These are phyloP conservation scores for Lasiosphaeria miniovina DNA, from an alignment of 495 filamentous ascomycete species.

Conservation along the genomic window DNA sequence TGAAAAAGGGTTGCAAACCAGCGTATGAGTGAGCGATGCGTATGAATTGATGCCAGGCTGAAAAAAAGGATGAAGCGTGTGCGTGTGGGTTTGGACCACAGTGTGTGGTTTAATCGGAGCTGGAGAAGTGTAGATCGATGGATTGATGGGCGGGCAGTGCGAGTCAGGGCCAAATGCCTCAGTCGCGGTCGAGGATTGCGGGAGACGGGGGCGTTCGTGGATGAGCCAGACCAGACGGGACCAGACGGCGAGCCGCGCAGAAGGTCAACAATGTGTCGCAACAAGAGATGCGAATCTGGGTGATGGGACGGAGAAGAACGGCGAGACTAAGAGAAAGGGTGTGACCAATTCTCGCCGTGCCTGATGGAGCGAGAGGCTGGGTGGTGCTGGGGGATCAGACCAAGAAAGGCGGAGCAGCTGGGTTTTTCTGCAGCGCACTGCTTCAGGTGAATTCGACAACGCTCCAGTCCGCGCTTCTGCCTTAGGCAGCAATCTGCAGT, in stretches of 20 bases:
- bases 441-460: conserved; percentile 23
- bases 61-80: neutral
- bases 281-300: neutral
- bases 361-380: conserved; percentile 34
- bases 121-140: conserved; percentile 6
- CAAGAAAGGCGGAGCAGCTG: conserved; percentile 25
- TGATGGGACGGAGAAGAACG: neutral
- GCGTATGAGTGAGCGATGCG: neutral
- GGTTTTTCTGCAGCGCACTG: conserved; percentile 18
- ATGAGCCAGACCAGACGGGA: neutral
- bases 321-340: conserved; percentile 9
- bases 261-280: neutral
- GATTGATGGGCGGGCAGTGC: conserved; percentile 19
- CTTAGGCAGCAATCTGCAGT: conserved; percentile 7
- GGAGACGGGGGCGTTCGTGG: too few species aligned
- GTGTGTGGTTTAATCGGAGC: neutral
- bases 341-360: conserved; percentile 26
- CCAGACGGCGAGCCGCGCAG: neutral
- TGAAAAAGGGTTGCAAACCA: neutral
- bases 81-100: neutral
- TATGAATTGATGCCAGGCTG: neutral
- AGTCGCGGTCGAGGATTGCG: conserved; percentile 23
- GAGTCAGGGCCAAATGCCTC: conserved; percentile 35
- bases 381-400: conserved; percentile 21
- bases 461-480: conserved; percentile 10